Evolutionary conservation across 495 filamentous ascomycete species (phyloP).

Genomic region (Talaromyces ruber): DNA sequence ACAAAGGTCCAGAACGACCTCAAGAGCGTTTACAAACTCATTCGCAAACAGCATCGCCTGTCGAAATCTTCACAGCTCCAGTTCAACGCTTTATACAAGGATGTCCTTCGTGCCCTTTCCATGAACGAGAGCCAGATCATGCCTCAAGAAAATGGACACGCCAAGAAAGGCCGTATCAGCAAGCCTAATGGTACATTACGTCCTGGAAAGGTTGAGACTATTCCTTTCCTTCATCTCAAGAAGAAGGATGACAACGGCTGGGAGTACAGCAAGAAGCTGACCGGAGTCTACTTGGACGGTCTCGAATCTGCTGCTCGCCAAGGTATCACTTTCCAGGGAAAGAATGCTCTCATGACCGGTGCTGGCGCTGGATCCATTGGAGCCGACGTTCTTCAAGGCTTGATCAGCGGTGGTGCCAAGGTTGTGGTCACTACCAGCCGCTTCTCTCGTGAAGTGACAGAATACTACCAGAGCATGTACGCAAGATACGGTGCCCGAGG

Average conservation of each 20-base stretch:
- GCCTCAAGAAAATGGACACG: constrained; percentile 63
- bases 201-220: constrained; percentile 88
- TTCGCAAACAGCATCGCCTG: constrained; percentile 92
- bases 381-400: constrained; percentile 92
- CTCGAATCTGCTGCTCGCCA: constrained; percentile 78
- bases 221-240: constrained; percentile 96
- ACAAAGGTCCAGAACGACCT: constrained; percentile 97
- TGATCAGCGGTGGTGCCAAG: constrained; percentile 93
- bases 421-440: constrained; percentile 93
- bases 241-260: constrained; percentile 90
- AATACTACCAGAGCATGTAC: constrained; percentile 99
- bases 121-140: constrained; percentile 99
- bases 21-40: constrained; percentile 89
- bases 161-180: constrained; percentile 61
- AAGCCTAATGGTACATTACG: constrained; percentile 48
- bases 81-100: constrained; percentile 88
- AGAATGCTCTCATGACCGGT: constrained; percentile 97
- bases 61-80: constrained; percentile 91
- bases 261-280: constrained; percentile 99
- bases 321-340: constrained; percentile 86
- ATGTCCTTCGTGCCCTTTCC: constrained; percentile 81
- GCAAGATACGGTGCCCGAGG: constrained; percentile 85
- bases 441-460: constrained; percentile 94
- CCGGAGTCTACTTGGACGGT: constrained; percentile 82
- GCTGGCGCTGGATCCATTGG: constrained; percentile 97